Conservation (phyloP, 352 stramenopile species). For the Lagenidium giganteum region DNA sequence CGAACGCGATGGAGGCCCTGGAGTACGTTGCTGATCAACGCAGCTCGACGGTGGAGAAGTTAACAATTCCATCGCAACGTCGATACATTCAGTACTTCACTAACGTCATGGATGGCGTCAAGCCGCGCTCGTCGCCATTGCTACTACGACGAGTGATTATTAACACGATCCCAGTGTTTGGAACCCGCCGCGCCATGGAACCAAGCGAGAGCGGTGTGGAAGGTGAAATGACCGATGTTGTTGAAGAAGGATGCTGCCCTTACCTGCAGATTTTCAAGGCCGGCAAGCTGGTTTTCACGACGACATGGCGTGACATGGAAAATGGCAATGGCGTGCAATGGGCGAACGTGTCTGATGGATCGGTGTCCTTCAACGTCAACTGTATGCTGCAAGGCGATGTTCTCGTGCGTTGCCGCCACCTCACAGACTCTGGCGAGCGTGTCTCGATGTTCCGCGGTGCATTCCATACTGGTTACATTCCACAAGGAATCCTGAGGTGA, state of each 20-base stretch:
- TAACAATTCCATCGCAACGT: constrained; percentile 96
- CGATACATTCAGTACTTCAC: constrained; percentile 98
- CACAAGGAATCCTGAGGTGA: constrained; percentile 90
- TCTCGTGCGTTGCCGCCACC: constrained; percentile 93
- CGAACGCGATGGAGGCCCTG: constrained; percentile 91
- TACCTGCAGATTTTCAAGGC: constrained; percentile 98
- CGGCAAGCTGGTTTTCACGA: constrained; percentile 95
- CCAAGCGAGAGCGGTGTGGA: constrained; percentile 26
- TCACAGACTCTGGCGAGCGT: constrained; percentile 84
- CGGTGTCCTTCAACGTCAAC: constrained; percentile 93
- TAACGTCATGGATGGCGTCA: constrained; percentile 96
- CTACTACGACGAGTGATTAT: constrained; percentile 96
- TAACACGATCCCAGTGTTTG: constrained; percentile 90
- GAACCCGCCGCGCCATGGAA: constrained; percentile 52
- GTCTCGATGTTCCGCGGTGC: constrained; percentile 97
- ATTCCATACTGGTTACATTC: constrained; percentile 98
- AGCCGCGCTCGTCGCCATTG: constrained; percentile 91
- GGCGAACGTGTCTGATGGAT: constrained; percentile 82
- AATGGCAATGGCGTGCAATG: constrained; percentile 89
- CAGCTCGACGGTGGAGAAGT: constrained; percentile 82
- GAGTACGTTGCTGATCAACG: constrained; percentile 91
- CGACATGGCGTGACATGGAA: constrained; percentile 84
- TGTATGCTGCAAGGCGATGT: constrained; percentile 97
- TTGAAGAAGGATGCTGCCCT: constrained; percentile 92
- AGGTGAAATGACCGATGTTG: constrained; percentile 49